Evolutionary conservation across 2,329 filamentous ascomycete genomes (phyloP), one percentile per base, ranked within the genome.

Genomic region (Arthroderma sp.): DNA sequence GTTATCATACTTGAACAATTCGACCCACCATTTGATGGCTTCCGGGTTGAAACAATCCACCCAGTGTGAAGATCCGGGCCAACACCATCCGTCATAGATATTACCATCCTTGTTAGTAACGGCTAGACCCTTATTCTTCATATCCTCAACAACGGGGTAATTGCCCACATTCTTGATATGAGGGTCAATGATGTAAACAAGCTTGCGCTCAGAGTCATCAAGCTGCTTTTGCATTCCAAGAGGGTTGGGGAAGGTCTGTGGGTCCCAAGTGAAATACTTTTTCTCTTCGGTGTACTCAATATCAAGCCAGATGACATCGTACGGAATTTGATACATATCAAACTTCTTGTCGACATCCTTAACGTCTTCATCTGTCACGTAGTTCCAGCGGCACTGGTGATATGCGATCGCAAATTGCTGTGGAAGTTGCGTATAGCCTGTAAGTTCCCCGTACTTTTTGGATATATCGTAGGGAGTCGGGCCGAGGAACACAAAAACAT

Each of bases 331-430:
- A 65, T 81, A 78, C 68, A 91, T 93, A 69, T 96, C 88, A 69
- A 98, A 94, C 62, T 93, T 94, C 52, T 84, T 80, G 61, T 96
- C 88, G 36, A 98, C 89, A 57, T 96, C 88, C 63, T 85, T 93
- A 47, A 98, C 88, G 64, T 98, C 91, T 52, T 95, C 87, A 56
- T 95, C 89, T 1, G 86, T 93, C 46, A 95, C 81, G 61, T 98
- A 98, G 67, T 98, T 98, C 91, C 91, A 98, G 55, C 91, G 83
- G 63, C 91, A 96, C 63, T 98, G 91, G 59, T 98, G 91, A 64
- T 96, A 95, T 8, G 78, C 91, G 53, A 98, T 79, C 1, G 89
- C 76, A 56, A 95, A 95, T 51, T 91, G 83, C 57, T 94, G 87
- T 1, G 91, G 91, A 64, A 98, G 77, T 48, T 88, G 81, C 29